Base-by-base conservation (phyloP, 805 yeast species). In the Barnettozyma pratensis region DNA sequence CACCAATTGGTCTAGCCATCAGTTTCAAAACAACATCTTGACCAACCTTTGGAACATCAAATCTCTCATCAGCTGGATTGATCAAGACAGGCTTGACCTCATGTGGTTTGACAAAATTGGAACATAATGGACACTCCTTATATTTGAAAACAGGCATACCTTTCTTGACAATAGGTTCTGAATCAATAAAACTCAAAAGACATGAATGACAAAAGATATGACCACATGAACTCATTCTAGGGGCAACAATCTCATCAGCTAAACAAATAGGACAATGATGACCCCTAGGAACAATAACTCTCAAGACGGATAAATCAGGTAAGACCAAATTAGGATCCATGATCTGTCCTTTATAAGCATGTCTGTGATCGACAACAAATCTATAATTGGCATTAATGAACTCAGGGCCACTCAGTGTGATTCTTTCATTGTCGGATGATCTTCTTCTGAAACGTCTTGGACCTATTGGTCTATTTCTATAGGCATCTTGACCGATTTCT, bases 141-240 rank as follows among this genome's bases (percentile, higher is more conserved):
- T 75, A 74, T 58, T 76, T 79, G 67, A 76, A 58, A 55, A 70
- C 70, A 41, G 68, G 65, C 44, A 69, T 65, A 54, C 70, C 65
- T 6, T 67, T 60, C 41, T 63, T 62, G 28, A 61, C 64, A 5
- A 66, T 63, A 6, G 67, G 60, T 27, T 71, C 72, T 19, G 83
- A 80, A 36, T 79, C 85, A 40, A 88, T 69, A 58, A 87, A 79
- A 41, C 90, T 78, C 47, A 90, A 64, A 31, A 92, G 66, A 64
- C 99, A 94, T 11, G 90, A 80, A 47, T 80, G 74, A 62, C 99
- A 94, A 60, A 94, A 80, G 12, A 90, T 76, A 62, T 94, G 99
- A 5, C 99, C 99, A 69, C 99, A 94, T 10, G 82, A 76, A 30
- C 89, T 82, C 98, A 94, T 95, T 47, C 98, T 72, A 3, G 99